These are phyloP conservation scores for Fraxinus anomala DNA, from an alignment of 257 asterid genomes.

Conservation along the genomic window DNA sequence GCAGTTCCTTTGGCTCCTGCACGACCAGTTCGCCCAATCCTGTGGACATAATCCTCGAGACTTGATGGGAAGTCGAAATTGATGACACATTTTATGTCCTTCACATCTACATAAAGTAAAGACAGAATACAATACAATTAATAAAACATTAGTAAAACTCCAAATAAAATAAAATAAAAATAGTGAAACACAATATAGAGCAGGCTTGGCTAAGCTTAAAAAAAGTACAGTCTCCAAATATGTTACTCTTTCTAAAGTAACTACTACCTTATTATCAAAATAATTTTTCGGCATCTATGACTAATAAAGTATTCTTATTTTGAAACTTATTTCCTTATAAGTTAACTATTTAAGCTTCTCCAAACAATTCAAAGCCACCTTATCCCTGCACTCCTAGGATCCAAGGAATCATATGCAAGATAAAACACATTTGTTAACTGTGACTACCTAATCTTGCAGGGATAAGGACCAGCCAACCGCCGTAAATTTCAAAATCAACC, in stretches of 20 bases:
- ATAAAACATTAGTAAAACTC: conserved; percentile 7
- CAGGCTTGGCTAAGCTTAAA: not conserved
- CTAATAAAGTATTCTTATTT: not conserved
- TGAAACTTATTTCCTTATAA: not conserved
- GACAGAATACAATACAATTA: not conserved
- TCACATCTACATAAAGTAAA: conserved; percentile 69
- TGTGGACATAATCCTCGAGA: conserved; percentile 91
- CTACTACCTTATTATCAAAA: not conserved
- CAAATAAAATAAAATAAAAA: conserved; percentile 14
- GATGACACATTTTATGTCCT: conserved; percentile 89
- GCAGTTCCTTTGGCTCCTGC: conserved; percentile 92
- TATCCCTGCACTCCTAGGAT: conserved; percentile 90
- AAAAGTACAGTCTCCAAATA: not conserved
- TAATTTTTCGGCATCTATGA: not conserved
- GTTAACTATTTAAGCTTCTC: not conserved
- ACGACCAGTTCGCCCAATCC: conserved; percentile 97
- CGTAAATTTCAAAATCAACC: conserved; percentile 49
- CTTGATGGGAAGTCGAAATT: conserved; percentile 86
- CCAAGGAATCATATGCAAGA: conserved; percentile 56
- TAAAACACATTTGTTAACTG: conserved; percentile 66
- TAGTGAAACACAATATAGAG: not conserved
- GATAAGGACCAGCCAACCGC: conserved; percentile 87
- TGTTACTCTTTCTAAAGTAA: not conserved
- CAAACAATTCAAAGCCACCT: conserved; percentile 57
- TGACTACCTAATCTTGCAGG: conserved; percentile 98